Base-by-base conservation (phyloP, 352 stramenopile species). In the Pythium sp. region DNA sequence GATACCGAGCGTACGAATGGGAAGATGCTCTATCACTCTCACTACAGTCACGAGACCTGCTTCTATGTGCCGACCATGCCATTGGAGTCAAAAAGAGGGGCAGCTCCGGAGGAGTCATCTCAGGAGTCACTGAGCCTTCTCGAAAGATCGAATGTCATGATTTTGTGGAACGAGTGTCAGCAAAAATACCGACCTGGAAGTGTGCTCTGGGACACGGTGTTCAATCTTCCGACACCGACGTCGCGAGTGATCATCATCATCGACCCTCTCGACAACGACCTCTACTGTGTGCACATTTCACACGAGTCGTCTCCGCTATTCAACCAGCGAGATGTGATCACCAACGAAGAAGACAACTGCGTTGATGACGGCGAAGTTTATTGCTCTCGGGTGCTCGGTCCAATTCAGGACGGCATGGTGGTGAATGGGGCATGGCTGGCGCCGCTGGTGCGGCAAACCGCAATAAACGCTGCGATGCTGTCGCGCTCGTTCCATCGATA, bases 101-200 rank as follows among this genome's bases (percentile, higher is more conserved):
- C 72, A 72, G 70, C 69, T 70, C 67, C 3, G 43, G 43, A 75
- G 47, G 57, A 78, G 68, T 55, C 59, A 58, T 59, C 58, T 9
- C 68, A 67, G 18, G 76, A 75, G 64, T 69, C 73, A 20, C 72
- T 77, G 18, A 71, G 55, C 26, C 67, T 93, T 2, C 76, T 94
- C 28, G 77, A 84, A 67, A 75, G 84, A 36, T 79, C 86, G 9
- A 93, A 90, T 22, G 86, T 94, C 24, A 68, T 96, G 32, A 94
- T 96, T 58, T 75, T 96, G 43, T 96, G 88, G 88, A 96, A 94
- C 60, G 88, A 96, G 58, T 91, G 78, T 47, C 88, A 96, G 63
- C 85, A 93, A 71, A 92, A 88, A 34, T 96, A 96, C 56, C 79
- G 77, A 14, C 88, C 86, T 5, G 86, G 86, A 1, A 92, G 75